Percentiles rank a stretch among this genome's conserved stretches.
Evolutionary conservation across 2,329 filamentous ascomycete genomes (phyloP).

Genomic region (Aureobasidium sp.): DNA sequence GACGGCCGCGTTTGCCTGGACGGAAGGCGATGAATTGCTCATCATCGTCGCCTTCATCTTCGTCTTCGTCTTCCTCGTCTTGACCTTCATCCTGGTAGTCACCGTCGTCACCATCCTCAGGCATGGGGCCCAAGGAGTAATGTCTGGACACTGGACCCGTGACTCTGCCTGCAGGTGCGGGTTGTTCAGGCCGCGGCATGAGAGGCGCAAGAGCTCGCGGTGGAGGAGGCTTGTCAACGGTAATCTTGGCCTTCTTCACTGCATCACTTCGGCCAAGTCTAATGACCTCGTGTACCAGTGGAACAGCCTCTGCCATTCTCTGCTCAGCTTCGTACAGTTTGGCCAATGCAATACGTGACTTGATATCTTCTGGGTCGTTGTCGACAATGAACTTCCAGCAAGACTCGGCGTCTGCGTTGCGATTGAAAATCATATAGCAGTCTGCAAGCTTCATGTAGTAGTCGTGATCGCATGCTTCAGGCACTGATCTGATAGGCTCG

Average conservation of each 20-base stretch:
- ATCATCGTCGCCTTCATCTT: neutral
- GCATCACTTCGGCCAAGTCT: constrained; percentile 44
- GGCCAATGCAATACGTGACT: constrained; percentile 71
- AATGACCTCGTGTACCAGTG: constrained; percentile 69
- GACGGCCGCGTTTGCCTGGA: neutral
- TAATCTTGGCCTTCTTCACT: constrained; percentile 39
- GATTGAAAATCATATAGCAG: constrained; percentile 60
- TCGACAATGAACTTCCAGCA: constrained; percentile 70
- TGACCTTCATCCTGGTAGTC: constrained; percentile 2
- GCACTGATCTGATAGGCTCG: constrained; percentile 34
- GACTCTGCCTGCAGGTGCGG: neutral
- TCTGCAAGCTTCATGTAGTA: constrained; percentile 52
- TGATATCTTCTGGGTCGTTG: constrained; percentile 62
- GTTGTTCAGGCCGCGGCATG: constrained; percentile 2
- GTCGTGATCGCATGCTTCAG: constrained; percentile 41
- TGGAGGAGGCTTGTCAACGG: constrained; percentile 5
- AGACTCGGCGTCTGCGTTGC: constrained; percentile 64
- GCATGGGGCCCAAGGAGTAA: neutral
- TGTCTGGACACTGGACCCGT: constrained; percentile 1
- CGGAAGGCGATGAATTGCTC: neutral
- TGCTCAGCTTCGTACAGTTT: constrained; percentile 70
- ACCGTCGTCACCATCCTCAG: neutral
- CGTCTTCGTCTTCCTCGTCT: neutral
- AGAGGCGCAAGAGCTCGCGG: constrained; percentile 1
- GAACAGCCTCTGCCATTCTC: constrained; percentile 67